Conservation (phyloP, 2,329 filamentous ascomycete genomes). For the Calonectria fujianensis region DNA sequence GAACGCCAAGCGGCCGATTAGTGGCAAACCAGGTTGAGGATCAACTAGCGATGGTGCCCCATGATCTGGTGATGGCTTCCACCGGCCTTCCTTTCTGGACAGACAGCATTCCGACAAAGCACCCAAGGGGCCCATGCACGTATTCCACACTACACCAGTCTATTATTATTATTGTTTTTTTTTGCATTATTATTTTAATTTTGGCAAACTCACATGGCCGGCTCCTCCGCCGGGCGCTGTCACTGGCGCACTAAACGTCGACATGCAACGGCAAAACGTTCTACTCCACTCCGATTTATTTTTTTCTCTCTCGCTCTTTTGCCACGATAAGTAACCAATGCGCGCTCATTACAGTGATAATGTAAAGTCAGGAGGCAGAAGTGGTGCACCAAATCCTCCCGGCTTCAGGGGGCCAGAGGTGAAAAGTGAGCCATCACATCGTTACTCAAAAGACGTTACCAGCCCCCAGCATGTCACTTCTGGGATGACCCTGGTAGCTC, state of each 20-base stretch:
- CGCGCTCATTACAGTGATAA: background rate
- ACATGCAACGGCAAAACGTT: conserved; percentile 30
- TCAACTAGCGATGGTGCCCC: conserved; percentile 33
- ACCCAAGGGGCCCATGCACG: conserved; percentile 39
- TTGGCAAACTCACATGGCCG: conserved; percentile 16
- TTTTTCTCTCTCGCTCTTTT: conserved; percentile 1
- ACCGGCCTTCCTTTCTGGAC: conserved; percentile 43
- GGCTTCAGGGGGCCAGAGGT: conserved; percentile 31
- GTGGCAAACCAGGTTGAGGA: conserved; percentile 25
- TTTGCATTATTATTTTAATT: background rate
- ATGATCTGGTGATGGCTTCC: conserved; percentile 49
- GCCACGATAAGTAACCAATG: conserved; percentile 22
- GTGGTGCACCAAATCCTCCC: conserved; percentile 22
- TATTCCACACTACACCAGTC: conserved; percentile 7
- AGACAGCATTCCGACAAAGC: conserved; percentile 35
- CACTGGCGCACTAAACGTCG: conserved; percentile 30
- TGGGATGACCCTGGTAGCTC: conserved; percentile 46
- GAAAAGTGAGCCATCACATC: conserved; percentile 44
- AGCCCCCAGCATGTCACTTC: conserved; percentile 34
- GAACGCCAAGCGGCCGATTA: conserved; percentile 23
- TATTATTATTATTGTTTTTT: background rate
- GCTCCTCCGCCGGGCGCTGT: conserved; percentile 35
- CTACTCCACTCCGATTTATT: conserved; percentile 21
- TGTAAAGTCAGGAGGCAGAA: conserved; percentile 31
- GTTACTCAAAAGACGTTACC: conserved; percentile 37